Evolutionary conservation across 768 basidiomycete species (phyloP).

Genomic region (Tricholoma bakamatsutake): DNA sequence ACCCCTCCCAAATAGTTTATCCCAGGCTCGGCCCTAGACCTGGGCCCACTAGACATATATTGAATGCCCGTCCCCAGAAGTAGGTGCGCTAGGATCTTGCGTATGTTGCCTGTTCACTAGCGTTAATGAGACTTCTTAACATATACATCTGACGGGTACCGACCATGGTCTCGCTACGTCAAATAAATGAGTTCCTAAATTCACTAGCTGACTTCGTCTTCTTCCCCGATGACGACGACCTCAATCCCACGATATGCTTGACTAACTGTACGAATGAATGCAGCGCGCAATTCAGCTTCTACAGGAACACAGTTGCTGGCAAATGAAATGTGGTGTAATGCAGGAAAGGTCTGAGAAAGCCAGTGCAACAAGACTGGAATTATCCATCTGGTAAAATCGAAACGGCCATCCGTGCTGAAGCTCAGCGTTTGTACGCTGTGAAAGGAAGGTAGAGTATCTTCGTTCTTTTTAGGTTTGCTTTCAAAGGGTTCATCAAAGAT

Average conservation of each 20-base stretch:
- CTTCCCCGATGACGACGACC: constrained; percentile 7
- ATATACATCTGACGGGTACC: not conserved
- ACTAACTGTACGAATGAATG: constrained; percentile 5
- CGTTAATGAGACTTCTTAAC: not conserved
- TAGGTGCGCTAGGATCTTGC: not conserved
- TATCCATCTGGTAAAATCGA: constrained; percentile 18
- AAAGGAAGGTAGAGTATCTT: not conserved
- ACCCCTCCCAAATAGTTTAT: too few species aligned
- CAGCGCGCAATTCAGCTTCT: not conserved
- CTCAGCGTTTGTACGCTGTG: constrained; percentile 5
- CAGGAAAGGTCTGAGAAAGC: constrained; percentile 13
- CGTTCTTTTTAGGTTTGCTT: not conserved
- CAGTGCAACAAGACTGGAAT: constrained; percentile 14
- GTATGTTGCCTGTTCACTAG: not conserved
- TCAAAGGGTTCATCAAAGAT: not conserved
- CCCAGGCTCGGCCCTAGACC: too few species aligned
- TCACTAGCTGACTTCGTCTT: not conserved
- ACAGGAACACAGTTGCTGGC: constrained; percentile 11
- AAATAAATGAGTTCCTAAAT: not conserved
- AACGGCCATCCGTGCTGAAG: constrained; percentile 16
- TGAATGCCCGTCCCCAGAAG: too few species aligned
- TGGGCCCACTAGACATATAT: too few species aligned
- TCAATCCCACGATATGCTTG: constrained; percentile 7
- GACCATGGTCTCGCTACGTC: not conserved
- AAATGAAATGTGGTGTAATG: constrained; percentile 11